Evolutionary conservation across 2,329 filamentous ascomycete genomes (phyloP), one percentile per base, ranked within the genome.

Genomic region (Fusarium dlaminii): DNA sequence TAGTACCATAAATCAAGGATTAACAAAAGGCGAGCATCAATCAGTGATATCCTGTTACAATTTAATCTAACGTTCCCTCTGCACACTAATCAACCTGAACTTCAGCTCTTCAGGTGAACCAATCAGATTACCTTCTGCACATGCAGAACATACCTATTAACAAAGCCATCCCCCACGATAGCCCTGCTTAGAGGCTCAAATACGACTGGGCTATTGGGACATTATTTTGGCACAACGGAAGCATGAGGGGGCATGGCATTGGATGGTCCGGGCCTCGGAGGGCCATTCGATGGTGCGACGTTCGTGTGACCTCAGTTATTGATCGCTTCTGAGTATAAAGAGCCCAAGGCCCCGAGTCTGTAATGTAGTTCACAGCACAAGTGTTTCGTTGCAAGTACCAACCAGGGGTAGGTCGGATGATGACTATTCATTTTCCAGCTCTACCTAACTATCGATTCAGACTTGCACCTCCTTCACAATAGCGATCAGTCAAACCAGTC

Each of bases 121-220:
- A 77, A 77, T 77, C 67, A 77, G 32, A n/a, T 30, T 60, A 34
- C 8, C 34, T 40, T 36, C 40, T 34, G 51, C 40, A 30, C 56
- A 65, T 56, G 22, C 51, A 66, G 42, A 65, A 66, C 39, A 62
- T 43, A 60, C 52, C 59, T 42, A 54, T 69, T 60, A 59, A 72
- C 72, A 49, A 69, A 68, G 68, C 63, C 64, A 66, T 69, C 63
- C 49, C 54, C 66, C 64, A 62, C 56, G 34, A 63, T 68, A 51
- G 59, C 72, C 72, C 67, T 74, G 43, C 58, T 60, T 51, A 40
- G 54, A 63, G 62, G 34, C 57, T 67, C 45, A 27, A 63, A 39
- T 32, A 37, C 30, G 48, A 49, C 62, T 45, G 42, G 34, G 52
- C 63, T 65, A 42, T 55, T 43, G 48, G 68, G 66, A 52, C 39